Percentiles rank a stretch among this genome's conserved stretches.
phyloP scores from a whole-genome alignment of 805 yeast genomes.

The Metschnikowia cubensis region DNA sequence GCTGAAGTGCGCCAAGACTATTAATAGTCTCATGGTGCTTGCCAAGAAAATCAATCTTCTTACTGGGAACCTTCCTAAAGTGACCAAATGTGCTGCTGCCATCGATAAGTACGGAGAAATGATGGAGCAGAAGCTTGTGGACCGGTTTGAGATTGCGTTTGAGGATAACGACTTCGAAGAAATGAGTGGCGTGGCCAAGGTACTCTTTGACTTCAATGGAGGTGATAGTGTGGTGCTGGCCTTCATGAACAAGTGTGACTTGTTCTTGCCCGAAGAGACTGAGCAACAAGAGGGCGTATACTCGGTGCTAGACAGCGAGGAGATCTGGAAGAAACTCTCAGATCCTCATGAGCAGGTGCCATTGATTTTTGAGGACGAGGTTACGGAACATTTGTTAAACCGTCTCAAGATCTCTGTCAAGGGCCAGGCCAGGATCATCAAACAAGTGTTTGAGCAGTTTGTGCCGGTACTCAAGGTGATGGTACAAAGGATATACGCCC shows the following conservation, averaged over 20 bases:
- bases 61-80: conserved; percentile 40
- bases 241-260: conserved; percentile 75
- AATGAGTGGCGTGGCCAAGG: conserved; percentile 72
- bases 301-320: conserved; percentile 39
- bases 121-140: conserved; percentile 69
- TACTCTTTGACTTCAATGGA: conserved; percentile 76
- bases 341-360: conserved; percentile 49
- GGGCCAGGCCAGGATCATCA: conserved; percentile 69
- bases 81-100: conserved; percentile 31
- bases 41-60: conserved; percentile 54
- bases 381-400: conserved; percentile 50
- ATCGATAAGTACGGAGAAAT: conserved; percentile 71
- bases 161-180: conserved; percentile 61
- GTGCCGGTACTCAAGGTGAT: conserved; percentile 65
- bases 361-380: conserved; percentile 46
- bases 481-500: conserved; percentile 72
- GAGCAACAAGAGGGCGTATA: conserved; percentile 25
- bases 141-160: conserved; percentile 71
- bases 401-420: conserved; percentile 53
- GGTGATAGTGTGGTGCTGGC: conserved; percentile 79
- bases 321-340: conserved; percentile 55
- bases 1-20: conserved; percentile 63
- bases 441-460: conserved; percentile 69
- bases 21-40: conserved; percentile 60
- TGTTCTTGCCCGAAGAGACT: conserved; percentile 50